Conservation (phyloP, 73 alveolate genomes). For the Paramecium pentaurelia region DNA sequence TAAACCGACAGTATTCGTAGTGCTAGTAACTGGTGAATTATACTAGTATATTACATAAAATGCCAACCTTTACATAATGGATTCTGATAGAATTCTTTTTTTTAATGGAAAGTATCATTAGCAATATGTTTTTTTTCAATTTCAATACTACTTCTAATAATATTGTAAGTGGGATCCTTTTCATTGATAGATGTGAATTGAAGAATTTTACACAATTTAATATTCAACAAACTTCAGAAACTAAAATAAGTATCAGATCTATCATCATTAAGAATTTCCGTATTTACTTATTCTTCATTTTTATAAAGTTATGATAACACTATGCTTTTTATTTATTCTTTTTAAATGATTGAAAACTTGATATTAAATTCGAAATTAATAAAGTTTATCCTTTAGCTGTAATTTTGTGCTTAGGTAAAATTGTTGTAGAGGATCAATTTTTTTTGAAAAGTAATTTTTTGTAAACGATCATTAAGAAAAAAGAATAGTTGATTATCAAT, state of each 20-base stretch:
- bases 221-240: neutral
- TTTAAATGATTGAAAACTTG: neutral
- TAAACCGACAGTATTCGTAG: neutral
- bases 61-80: too few species aligned
- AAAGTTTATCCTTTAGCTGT: neutral
- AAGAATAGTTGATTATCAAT: neutral
- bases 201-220: neutral
- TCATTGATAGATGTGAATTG: neutral
- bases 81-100: neutral
- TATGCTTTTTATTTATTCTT: neutral
- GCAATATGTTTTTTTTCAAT: too few species aligned
- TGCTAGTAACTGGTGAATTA: conserved; percentile 23
- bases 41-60: too few species aligned
- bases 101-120: neutral
- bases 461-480: neutral
- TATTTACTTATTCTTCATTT: neutral
- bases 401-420: neutral
- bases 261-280: neutral
- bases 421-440: neutral
- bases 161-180: too few species aligned
- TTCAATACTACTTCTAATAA: too few species aligned
- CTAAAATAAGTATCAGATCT: neutral
- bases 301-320: neutral
- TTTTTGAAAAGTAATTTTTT: neutral
- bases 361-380: neutral